These are phyloP conservation scores for Daedaleopsis sinensis DNA, from an alignment of 768 basidiomycete species.

Conservation along the genomic window DNA sequence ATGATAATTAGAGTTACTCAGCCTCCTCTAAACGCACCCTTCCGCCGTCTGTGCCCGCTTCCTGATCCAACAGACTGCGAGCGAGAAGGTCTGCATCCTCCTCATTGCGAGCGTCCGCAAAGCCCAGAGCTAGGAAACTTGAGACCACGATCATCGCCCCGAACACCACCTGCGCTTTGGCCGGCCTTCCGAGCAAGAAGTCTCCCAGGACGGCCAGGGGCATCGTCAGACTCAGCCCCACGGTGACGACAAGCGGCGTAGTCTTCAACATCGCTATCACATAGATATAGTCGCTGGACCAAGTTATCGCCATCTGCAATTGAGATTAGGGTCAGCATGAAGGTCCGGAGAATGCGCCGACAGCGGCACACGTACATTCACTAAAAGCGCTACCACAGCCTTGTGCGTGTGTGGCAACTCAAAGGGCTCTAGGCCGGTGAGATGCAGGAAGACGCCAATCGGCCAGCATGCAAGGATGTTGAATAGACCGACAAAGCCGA, in stretches of 20 bases:
- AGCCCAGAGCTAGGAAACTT: slow-evolving; percentile 77
- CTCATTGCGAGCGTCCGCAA: slow-evolving; percentile 45
- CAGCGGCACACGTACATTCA: slow-evolving; percentile 50
- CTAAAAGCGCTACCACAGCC: slow-evolving; percentile 50
- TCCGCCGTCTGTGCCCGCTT: slow-evolving; percentile 3
- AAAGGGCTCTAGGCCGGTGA: slow-evolving; percentile 71
- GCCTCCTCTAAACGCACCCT: slow-evolving; percentile 15
- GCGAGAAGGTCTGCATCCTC: slow-evolving; percentile 25
- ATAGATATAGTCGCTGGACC: slow-evolving; percentile 85
- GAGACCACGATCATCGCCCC: slow-evolving; percentile 79
- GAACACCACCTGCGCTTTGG: slow-evolving; percentile 59
- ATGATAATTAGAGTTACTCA: background rate
- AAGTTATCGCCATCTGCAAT: slow-evolving; percentile 77
- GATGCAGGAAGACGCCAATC: slow-evolving; percentile 74
- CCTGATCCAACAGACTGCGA: slow-evolving; percentile 21
- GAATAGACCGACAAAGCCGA: slow-evolving; percentile 91
- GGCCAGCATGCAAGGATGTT: slow-evolving; percentile 81
- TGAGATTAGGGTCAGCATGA: background rate
- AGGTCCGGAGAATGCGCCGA: background rate
- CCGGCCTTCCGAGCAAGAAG: slow-evolving; percentile 59
- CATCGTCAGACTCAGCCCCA: slow-evolving; percentile 92
- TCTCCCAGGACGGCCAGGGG: slow-evolving; percentile 90
- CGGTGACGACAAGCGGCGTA: slow-evolving; percentile 89
- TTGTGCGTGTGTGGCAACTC: slow-evolving; percentile 62
- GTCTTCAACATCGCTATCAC: slow-evolving; percentile 95